These are phyloP conservation scores for Boletus insuetus DNA, from an alignment of 768 basidiomycete species.

Conservation along the genomic window DNA sequence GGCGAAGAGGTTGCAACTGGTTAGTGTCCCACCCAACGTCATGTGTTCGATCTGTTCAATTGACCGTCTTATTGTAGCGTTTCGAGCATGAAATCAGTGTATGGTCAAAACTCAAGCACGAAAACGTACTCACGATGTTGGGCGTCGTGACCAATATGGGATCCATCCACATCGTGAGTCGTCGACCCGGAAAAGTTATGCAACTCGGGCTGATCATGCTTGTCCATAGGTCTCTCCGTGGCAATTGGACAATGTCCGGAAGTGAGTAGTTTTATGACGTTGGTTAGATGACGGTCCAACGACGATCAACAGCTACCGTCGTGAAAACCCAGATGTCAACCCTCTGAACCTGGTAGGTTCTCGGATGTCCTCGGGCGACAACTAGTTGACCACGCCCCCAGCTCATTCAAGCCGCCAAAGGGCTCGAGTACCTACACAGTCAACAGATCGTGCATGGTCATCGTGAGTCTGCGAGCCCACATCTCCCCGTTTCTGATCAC, in stretches of 20 bases:
- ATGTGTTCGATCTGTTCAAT: background rate
- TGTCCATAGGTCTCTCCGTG: slow-evolving; percentile 54
- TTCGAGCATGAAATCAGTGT: slow-evolving; percentile 55
- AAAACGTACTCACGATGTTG: slow-evolving; percentile 47
- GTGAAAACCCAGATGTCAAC: slow-evolving; percentile 35
- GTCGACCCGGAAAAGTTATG: background rate
- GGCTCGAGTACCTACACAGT: slow-evolving; percentile 55
- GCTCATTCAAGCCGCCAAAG: slow-evolving; percentile 54
- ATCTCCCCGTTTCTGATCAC: slow-evolving; percentile 1
- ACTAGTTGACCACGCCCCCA: slow-evolving; percentile 20
- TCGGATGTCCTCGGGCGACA: background rate
- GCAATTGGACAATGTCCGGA: slow-evolving; percentile 56
- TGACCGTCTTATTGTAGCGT: slow-evolving; percentile 34
- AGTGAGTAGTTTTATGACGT: slow-evolving; percentile 33
- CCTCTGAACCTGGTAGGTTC: slow-evolving; percentile 41
- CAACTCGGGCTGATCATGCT: background rate
- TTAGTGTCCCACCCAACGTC: slow-evolving; percentile 2
- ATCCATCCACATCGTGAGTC: slow-evolving; percentile 46
- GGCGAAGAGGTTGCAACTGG: slow-evolving; percentile 39
- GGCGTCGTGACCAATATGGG: slow-evolving; percentile 56
- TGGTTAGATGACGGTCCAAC: background rate
- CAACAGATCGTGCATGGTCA: slow-evolving; percentile 57
- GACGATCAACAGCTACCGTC: slow-evolving; percentile 38
- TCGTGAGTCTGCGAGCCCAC: slow-evolving; percentile 38
- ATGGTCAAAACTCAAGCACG: slow-evolving; percentile 50